Percentiles rank a stretch among this genome's conserved stretches.
phyloP scores from a whole-genome alignment of 768 basidiomycete genomes.

The Polyporus arcularius region DNA sequence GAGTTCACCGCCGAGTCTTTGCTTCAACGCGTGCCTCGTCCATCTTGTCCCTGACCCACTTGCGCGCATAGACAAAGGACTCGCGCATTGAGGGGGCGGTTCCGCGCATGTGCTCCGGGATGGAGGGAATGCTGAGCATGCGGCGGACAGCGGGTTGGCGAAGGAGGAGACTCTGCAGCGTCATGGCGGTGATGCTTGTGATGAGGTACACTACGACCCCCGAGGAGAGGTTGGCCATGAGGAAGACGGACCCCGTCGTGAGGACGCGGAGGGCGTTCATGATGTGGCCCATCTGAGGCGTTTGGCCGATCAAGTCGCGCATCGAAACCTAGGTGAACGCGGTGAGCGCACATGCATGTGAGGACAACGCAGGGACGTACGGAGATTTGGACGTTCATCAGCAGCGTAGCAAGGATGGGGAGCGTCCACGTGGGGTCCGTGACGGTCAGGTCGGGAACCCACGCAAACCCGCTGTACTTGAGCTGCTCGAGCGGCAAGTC shows the following conservation, averaged over 20 bases:
- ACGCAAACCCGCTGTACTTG: constrained; percentile 69
- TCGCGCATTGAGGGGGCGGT: constrained; percentile 32
- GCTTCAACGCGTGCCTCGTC: constrained; percentile 1
- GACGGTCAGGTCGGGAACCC: constrained; percentile 75
- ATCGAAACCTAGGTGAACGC: constrained; percentile 45
- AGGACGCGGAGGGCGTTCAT: constrained; percentile 67
- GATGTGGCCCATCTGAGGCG: constrained; percentile 58
- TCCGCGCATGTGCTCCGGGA: constrained; percentile 19
- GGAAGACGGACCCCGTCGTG: constrained; percentile 49
- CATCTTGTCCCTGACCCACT: constrained; percentile 23
- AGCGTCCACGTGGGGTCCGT: constrained; percentile 78
- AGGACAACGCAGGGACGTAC: constrained; percentile 41
- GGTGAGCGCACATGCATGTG: constrained; percentile 3
- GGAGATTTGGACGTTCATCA: constrained; percentile 69
- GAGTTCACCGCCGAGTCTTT: background rate
- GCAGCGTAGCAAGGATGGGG: constrained; percentile 56
- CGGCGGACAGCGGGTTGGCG: constrained; percentile 44
- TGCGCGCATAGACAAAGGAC: constrained; percentile 18
- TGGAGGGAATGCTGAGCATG: constrained; percentile 35
- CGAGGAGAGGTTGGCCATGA: constrained; percentile 61
- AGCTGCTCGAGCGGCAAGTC: constrained; percentile 73
- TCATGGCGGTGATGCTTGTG: constrained; percentile 47
- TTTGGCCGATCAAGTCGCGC: constrained; percentile 48
- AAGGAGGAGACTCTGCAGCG: constrained; percentile 49
- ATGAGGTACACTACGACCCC: constrained; percentile 61